Percentiles rank a stretch among this genome's conserved stretches.
phyloP scores from a whole-genome alignment of 805 yeast genomes.

The Kodamaea neixiangensis region DNA sequence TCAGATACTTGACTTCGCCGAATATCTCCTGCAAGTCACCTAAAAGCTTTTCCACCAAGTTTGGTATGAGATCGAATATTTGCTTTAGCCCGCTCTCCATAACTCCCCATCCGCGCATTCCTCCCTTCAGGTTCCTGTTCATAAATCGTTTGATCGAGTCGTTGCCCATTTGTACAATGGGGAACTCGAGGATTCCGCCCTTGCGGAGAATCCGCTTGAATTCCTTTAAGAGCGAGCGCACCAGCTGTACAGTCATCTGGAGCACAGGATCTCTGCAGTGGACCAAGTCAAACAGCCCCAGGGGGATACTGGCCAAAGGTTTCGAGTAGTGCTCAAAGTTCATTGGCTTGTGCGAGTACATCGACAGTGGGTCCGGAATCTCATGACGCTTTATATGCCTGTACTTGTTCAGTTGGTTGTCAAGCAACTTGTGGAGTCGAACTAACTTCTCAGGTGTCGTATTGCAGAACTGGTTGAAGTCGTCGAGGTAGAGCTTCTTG shows the following conservation, averaged over 20 bases:
- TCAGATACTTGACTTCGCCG: constrained; percentile 36
- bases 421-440: constrained; percentile 20
- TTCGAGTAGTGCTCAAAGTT: constrained; percentile 31
- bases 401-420: constrained; percentile 22
- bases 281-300: constrained; percentile 31
- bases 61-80: constrained; percentile 26
- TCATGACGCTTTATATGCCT: constrained; percentile 16
- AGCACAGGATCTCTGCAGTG: constrained; percentile 39
- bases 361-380: constrained; percentile 17
- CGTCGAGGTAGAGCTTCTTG: constrained; percentile 21
- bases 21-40: constrained; percentile 27
- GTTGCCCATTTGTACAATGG: constrained; percentile 20
- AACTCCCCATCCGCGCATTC: constrained; percentile 8
- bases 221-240: constrained; percentile 28
- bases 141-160: constrained; percentile 13
- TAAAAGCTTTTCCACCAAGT: constrained; percentile 25
- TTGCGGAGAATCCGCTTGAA: constrained; percentile 36
- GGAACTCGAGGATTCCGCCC: constrained; percentile 39
- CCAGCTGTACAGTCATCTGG: constrained; percentile 31
- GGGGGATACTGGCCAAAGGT: constrained; percentile 10
- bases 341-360: constrained; percentile 28
- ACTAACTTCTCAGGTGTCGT: constrained; percentile 21
- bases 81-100: constrained; percentile 12
- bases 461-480: constrained; percentile 18
- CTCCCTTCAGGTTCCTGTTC: constrained; percentile 5